phyloP scores from a whole-genome alignment of 2,329 filamentous ascomycete species.

The Conoideocrella luteorostrata region DNA sequence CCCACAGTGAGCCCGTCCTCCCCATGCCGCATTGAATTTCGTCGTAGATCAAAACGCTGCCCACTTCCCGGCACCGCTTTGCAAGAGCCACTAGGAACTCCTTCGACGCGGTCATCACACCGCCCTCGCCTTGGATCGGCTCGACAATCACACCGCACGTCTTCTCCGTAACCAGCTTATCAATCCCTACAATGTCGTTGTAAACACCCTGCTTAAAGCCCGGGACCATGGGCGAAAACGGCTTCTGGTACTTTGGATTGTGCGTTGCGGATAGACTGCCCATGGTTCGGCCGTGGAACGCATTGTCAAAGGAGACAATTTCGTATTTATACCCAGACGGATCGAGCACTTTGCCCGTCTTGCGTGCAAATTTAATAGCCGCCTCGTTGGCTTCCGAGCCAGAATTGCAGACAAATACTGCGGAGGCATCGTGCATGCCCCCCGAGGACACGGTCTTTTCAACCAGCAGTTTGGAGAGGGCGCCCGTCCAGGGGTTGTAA shows the following conservation, averaged over 20 bases:
- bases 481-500: conserved; percentile 92
- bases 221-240: conserved; percentile 91
- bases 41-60: conserved; percentile 86
- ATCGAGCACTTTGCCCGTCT: conserved; percentile 72
- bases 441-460: conserved; percentile 73
- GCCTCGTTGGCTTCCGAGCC: conserved; percentile 97
- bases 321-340: conserved; percentile 70
- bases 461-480: conserved; percentile 78
- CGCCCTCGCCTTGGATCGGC: conserved; percentile 95
- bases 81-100: conserved; percentile 84
- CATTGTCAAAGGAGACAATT: conserved; percentile 82
- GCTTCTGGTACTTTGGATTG: conserved; percentile 95
- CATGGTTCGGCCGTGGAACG: conserved; percentile 97
- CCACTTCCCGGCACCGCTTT: conserved; percentile 75
- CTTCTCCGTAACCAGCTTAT: conserved; percentile 68
- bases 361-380: conserved; percentile 92
- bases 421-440: conserved; percentile 71
- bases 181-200: conserved; percentile 71
- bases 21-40: conserved; percentile 95
- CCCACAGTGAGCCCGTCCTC: conserved; percentile 86
- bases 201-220: conserved; percentile 82
- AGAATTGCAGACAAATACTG: conserved; percentile 93
- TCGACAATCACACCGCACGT: conserved; percentile 95
- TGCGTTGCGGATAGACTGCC: conserved; percentile 91
- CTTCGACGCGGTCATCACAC: conserved; percentile 74